Evolutionary conservation across 1,284 basidiomycete genomes (phyloP).

Genomic region (Trichosporon ovoides): DNA sequence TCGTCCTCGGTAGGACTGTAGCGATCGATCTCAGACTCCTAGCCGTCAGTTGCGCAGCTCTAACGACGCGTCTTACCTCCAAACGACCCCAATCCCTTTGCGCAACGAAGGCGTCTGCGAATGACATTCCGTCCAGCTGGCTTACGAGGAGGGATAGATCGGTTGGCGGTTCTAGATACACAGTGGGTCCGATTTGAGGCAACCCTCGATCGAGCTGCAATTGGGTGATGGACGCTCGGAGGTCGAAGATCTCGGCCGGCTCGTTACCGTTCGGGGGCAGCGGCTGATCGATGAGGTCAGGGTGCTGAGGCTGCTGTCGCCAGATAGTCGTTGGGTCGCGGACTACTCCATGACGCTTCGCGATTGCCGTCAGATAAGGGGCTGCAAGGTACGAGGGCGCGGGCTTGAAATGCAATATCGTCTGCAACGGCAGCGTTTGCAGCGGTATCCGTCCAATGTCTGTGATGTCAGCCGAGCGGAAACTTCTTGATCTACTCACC

Average conservation of each 20-base stretch:
- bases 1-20: conserved; percentile 54
- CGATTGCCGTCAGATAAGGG: conserved; percentile 67
- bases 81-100: conserved; percentile 46
- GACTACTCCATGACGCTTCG: conserved; percentile 2
- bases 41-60: neutral
- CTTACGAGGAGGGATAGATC: neutral
- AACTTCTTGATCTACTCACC: conserved; percentile 55
- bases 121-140: conserved; percentile 40
- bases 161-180: no score
- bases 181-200: no score
- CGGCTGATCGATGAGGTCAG: conserved; percentile 34
- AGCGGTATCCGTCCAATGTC: conserved; percentile 68
- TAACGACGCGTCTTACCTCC: conserved; percentile 51
- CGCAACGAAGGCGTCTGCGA: conserved; percentile 56
- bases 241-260: conserved; percentile 52
- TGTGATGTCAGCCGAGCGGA: conserved; percentile 37
- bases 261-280: conserved; percentile 49
- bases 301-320: conserved; percentile 22
- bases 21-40: conserved; percentile 49
- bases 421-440: conserved; percentile 70
- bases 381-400: conserved; percentile 58
- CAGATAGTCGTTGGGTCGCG: conserved; percentile 30
- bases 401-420: conserved; percentile 61
- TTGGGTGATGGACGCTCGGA: conserved; percentile 58
- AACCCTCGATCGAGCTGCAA: conserved; percentile 58